These are phyloP conservation scores for Haplosporangium sp. DNA, from an alignment of 371 early-diverging fungal species.

Conservation along the genomic window DNA sequence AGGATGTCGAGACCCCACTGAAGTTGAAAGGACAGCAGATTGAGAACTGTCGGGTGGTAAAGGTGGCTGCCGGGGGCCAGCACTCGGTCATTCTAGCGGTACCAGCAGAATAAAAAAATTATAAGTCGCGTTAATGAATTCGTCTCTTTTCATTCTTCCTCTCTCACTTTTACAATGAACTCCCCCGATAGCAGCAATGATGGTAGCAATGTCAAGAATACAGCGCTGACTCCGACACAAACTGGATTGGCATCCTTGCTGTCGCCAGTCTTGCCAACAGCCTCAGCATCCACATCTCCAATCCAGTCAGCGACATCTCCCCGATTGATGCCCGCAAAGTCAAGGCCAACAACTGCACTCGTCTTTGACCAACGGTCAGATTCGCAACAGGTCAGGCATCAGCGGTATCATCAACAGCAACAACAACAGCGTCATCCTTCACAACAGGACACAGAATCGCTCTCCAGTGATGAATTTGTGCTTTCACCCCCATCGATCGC, in stretches of 20 bases:
- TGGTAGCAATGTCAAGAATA: background rate
- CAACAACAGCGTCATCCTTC: conserved; percentile 6
- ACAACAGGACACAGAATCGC: conserved; percentile 38
- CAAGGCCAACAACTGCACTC: conserved; percentile 46
- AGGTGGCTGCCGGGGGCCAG: conserved; percentile 81
- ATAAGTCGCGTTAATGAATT: too few species aligned
- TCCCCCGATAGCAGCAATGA: background rate
- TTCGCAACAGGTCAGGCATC: background rate
- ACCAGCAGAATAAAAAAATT: conserved; percentile 3
- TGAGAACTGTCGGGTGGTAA: conserved; percentile 57
- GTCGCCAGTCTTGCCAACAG: conserved; percentile 17
- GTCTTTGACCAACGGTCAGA: conserved; percentile 35
- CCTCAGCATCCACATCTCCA: conserved; percentile 26
- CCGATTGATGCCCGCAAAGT: conserved; percentile 49
- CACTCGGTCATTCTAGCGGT: conserved; percentile 73
- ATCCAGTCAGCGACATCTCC: conserved; percentile 51
- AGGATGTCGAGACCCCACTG: conserved; percentile 60
- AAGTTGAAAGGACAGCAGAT: conserved; percentile 48
- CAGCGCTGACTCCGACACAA: background rate
- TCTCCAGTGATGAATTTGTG: conserved; percentile 47
- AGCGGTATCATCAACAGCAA: conserved; percentile 12
- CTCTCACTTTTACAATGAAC: too few species aligned
- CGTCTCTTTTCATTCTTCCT: too few species aligned
- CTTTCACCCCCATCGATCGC: conserved; percentile 23
- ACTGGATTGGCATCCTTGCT: conserved; percentile 22